These are phyloP conservation scores for Rehmannia glutinosa DNA, from an alignment of 257 asterid genomes.

Conservation along the genomic window DNA sequence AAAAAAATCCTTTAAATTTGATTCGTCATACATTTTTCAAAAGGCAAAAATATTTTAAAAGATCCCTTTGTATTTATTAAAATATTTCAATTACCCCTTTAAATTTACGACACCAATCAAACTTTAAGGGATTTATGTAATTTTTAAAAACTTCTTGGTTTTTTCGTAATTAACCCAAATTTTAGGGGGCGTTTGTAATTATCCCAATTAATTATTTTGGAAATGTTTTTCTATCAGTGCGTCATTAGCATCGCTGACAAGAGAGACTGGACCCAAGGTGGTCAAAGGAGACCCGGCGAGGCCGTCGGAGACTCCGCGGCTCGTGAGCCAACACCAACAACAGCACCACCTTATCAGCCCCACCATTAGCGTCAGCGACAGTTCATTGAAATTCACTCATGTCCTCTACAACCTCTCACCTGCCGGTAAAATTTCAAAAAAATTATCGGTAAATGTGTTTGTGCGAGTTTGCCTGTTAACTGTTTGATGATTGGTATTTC, in stretches of 20 bases:
- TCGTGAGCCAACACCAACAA: slow-evolving; percentile 32
- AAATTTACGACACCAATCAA: too few species aligned
- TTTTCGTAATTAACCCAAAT: too few species aligned
- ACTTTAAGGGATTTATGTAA: too few species aligned
- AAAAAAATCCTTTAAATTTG: too few species aligned
- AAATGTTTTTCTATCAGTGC: slow-evolving; percentile 30
- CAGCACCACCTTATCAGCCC: slow-evolving; percentile 40
- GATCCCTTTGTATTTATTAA: too few species aligned
- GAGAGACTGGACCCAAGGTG: slow-evolving; percentile 58
- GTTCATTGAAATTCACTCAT: slow-evolving; percentile 61
- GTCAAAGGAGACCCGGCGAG: slow-evolving; percentile 61
- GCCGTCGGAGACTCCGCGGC: slow-evolving; percentile 41
- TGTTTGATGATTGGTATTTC: background rate
- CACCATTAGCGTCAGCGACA: slow-evolving; percentile 52
- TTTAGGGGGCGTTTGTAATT: too few species aligned
- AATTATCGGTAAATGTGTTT: background rate
- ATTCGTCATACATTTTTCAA: too few species aligned
- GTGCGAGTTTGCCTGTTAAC: background rate
- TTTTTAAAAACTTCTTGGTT: too few species aligned
- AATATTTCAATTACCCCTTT: too few species aligned
- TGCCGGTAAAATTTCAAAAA: slow-evolving; percentile 33
- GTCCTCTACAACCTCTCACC: slow-evolving; percentile 65
- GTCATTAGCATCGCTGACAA: slow-evolving; percentile 56
- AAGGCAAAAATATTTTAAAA: too few species aligned
- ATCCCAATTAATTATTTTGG: background rate